Evolutionary conservation across 768 basidiomycete genomes (phyloP), one percentile per base, ranked within the genome.

Genomic region (Multifurca ochricompacta): DNA sequence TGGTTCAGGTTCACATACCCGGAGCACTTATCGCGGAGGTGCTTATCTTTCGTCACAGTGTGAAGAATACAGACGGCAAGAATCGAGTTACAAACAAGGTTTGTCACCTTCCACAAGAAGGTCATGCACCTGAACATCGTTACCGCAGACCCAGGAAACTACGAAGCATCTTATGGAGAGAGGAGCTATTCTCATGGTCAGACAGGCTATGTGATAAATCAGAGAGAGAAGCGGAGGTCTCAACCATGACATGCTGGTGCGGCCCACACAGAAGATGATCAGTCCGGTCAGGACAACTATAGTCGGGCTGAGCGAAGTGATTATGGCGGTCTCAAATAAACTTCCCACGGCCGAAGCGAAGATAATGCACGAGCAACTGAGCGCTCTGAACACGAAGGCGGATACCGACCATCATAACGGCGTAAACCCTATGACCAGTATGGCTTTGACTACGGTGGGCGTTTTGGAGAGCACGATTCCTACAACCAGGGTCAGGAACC

Each of bases 31-130:
- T 42, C 36, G 19, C 9, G 34, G 34, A 25, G 25, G 14, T 18
- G 39, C 52, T 19, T 45, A 48, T 43, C 19, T 49, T 16, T 48
- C 45, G 27, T 30, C 32, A 44, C 55, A 37, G 11, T 30, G 39
- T 16, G 16, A 13, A 8, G 36, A 16, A 13, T 36, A 49, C 35
- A 34, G 42, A 14, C 30, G 28, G 14, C 19, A 53, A 16, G 36
- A 46, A 44, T 25, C 44, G 18, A 2, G 31, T 14, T 44, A 43
- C 36, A 45, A 45, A 32, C 51, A 35, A 44, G 46, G 28, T 35
- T 44, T 13, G 28, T 5, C 34, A 13, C 6, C n/a, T 31, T 52
- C 19, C 30, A 46, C 14, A 11, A 30, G n/a, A 35, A 28, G 14
- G 4, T 8, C 8, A n/a, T 30, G 25, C 40, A 32, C 31, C 13